Conservation (phyloP, 2,329 filamentous ascomycete genomes). For the Hirsutella rhossiliensis region DNA sequence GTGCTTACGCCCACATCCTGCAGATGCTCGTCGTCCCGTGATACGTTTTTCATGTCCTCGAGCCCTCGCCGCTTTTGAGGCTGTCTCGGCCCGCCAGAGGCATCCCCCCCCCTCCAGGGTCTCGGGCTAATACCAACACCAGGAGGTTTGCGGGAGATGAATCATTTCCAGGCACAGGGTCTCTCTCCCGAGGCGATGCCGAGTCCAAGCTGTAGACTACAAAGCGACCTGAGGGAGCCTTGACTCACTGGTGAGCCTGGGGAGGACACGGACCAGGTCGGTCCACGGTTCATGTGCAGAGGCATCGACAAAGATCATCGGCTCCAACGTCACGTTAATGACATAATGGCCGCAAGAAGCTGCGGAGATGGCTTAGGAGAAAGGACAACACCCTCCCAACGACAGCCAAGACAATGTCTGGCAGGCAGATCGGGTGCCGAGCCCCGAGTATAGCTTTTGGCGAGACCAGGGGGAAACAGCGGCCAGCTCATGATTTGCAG, state of each 20-base stretch:
- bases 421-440: background rate
- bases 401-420: background rate
- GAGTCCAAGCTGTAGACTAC: slow-evolving; percentile 20
- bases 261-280: no score
- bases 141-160: slow-evolving; percentile 45
- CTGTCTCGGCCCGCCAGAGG: background rate
- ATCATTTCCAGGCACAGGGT: slow-evolving; percentile 32
- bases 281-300: no score
- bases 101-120: background rate
- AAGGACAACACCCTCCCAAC: background rate
- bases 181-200: slow-evolving; percentile 16
- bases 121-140: slow-evolving; percentile 8
- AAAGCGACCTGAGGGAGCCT: background rate
- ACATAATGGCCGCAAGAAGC: background rate
- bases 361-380: background rate
- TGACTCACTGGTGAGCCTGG: no score
- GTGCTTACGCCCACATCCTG: slow-evolving; percentile 14
- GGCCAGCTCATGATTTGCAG: no score
- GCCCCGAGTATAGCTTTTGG: background rate
- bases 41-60: background rate
- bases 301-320: background rate
- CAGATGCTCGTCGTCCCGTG: background rate
- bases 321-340: background rate
- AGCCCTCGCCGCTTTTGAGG: background rate
- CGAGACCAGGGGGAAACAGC: background rate